phyloP scores from a whole-genome alignment of 106 monocot species.

The Acanthochlamys bracteata region DNA sequence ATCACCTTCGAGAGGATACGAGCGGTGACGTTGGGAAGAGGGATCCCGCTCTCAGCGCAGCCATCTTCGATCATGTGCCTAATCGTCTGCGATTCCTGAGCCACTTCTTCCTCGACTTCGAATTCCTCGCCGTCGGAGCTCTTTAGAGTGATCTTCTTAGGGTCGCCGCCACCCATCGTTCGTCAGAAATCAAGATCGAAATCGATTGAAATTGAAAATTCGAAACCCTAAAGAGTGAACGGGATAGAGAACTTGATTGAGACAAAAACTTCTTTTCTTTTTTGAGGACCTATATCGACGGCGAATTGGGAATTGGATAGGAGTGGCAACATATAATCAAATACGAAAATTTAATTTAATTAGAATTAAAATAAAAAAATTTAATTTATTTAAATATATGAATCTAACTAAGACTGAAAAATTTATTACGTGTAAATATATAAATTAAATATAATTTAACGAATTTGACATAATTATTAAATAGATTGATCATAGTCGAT shows the following conservation, averaged over 20 bases:
- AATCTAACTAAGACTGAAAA: too few species aligned
- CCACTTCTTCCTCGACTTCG: conserved; percentile 51
- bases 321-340: too few species aligned
- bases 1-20: conserved; percentile 62
- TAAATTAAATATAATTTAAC: too few species aligned
- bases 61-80: conserved; percentile 55
- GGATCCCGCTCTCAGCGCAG: conserved; percentile 43
- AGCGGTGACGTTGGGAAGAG: conserved; percentile 46
- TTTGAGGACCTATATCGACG: too few species aligned
- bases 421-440: too few species aligned
- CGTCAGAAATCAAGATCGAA: neutral
- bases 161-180: neutral
- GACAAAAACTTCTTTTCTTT: too few species aligned
- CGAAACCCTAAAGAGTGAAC: neutral
- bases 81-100: conserved; percentile 53
- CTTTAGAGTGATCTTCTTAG: conserved; percentile 42
- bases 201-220: neutral
- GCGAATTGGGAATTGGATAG: too few species aligned
- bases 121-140: conserved; percentile 70
- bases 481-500: too few species aligned
- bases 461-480: too few species aligned
- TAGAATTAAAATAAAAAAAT: too few species aligned
- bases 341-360: too few species aligned
- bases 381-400: too few species aligned
- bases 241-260: neutral